Evolutionary conservation across 1,284 basidiomycete genomes (phyloP).

Genomic region (Butyriboletus regius): DNA sequence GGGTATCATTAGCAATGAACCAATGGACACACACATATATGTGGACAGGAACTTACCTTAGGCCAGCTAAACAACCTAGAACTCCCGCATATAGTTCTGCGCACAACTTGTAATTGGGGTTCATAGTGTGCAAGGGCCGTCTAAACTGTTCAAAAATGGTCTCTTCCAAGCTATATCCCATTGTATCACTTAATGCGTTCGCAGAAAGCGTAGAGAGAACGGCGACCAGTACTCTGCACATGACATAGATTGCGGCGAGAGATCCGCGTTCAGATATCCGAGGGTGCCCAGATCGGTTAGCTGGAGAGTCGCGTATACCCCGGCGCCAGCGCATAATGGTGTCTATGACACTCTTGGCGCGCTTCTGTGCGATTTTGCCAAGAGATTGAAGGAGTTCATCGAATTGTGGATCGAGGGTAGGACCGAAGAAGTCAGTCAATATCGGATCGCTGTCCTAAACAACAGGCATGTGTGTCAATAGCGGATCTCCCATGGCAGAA

Average conservation of each 20-base stretch:
- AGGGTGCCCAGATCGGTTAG: slow-evolving; percentile 38
- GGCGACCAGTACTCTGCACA: slow-evolving; percentile 76
- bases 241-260: slow-evolving; percentile 77
- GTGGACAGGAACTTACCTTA: slow-evolving; percentile 44
- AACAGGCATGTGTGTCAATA: slow-evolving; percentile 7
- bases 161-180: slow-evolving; percentile 75
- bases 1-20: neutral
- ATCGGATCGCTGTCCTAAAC: slow-evolving; percentile 61
- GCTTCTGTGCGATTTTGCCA: slow-evolving; percentile 78
- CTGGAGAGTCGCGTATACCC: slow-evolving; percentile 63
- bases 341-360: slow-evolving; percentile 78
- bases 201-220: slow-evolving; percentile 67
- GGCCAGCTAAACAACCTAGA: slow-evolving; percentile 71
- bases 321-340: slow-evolving; percentile 83
- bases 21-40: neutral
- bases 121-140: slow-evolving; percentile 56
- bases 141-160: slow-evolving; percentile 81
- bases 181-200: slow-evolving; percentile 67
- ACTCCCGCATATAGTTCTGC: slow-evolving; percentile 77
- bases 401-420: slow-evolving; percentile 66
- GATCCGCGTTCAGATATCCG: slow-evolving; percentile 62
- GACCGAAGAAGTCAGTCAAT: slow-evolving; percentile 61
- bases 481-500: neutral
- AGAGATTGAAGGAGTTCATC: slow-evolving; percentile 77
- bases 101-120: slow-evolving; percentile 70